Evolutionary conservation across 2,329 filamentous ascomycete species (phyloP).

Genomic region (Fusarium secorum): DNA sequence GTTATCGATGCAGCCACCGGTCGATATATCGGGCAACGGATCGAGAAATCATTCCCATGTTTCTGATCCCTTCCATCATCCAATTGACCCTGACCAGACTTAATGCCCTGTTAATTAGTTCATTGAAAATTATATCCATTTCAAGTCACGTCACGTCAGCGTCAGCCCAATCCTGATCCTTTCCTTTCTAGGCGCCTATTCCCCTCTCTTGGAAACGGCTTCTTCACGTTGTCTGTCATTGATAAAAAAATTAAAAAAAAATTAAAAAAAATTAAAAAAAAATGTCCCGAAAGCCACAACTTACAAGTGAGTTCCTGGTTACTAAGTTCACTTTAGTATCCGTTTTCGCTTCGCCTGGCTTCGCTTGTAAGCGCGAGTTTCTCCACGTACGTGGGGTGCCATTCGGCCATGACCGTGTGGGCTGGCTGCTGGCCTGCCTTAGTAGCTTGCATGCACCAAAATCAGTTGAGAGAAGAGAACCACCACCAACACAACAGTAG

Average conservation of each 20-base stretch:
- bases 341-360: constrained; percentile 23
- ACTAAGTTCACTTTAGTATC: constrained; percentile 4
- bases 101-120: constrained; percentile 3
- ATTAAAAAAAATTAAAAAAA: background rate
- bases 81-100: background rate
- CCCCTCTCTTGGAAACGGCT: background rate
- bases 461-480: background rate
- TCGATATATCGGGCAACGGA: constrained; percentile 28
- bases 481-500: background rate
- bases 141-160: constrained; percentile 31
- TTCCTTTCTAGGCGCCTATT: background rate
- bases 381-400: constrained; percentile 38
- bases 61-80: background rate
- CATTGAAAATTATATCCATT: background rate
- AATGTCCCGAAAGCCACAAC: constrained; percentile 10
- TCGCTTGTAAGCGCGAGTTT: constrained; percentile 36
- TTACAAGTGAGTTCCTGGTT: constrained; percentile 27
- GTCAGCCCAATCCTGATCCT: constrained; percentile 28
- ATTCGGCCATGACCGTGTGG: constrained; percentile 39
- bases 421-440: background rate
- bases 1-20: constrained; percentile 7
- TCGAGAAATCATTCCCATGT: constrained; percentile 23
- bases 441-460: background rate
- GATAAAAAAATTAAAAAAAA: background rate
- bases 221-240: constrained; percentile 30